Evolutionary conservation across 768 basidiomycete genomes (phyloP), one percentile per base, ranked within the genome.

Genomic region (Rickenella mellea): DNA sequence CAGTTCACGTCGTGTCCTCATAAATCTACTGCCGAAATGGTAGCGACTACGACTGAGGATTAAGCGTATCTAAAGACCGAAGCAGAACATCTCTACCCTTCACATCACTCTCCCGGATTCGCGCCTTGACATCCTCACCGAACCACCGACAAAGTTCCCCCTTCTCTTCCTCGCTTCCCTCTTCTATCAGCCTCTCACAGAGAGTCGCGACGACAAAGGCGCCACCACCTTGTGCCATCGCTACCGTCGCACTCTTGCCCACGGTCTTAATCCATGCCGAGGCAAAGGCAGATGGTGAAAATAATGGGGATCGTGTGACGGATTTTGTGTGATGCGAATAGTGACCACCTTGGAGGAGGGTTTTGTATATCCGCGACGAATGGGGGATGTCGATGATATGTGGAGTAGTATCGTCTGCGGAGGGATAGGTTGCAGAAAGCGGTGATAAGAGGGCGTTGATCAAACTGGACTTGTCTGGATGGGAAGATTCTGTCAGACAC

Each of bases 341-440:
- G 56, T 93, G 90, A 0, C 92, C 92, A 5, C 92, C 92, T 55
- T 93, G 89, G 1, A 96, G 69, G 5, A 96, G 76, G 5, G 78
- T 79, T 58, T 96, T 96, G 71, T 89, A 93, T 38, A 92, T 55
- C 29, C 92, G 73, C 3, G 86, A 82, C 1, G 82, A 75, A 51
- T 90, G 88, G 1, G 89, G 76, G 10, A 91, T 70, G 53, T 93
- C 83, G 44, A 93, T 82, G 12, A 74, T 72, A 59, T 91, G 87
- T 0, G 73, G 69, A 9, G 56, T 57, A 9, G 65, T 45, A 0
- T 66, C 43, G 39, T 78, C 74, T 5, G 67, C 52, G 17, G 76
- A 69, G 0, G 81, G 77, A 55, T 83, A 80, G 5, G 77, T 64
- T 1, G 60, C 51, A 2, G 71, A 59, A 15, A 91, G 67, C 0